Base-by-base conservation (phyloP, 148 eudicot genomes). In the Chenopodium album region DNA sequence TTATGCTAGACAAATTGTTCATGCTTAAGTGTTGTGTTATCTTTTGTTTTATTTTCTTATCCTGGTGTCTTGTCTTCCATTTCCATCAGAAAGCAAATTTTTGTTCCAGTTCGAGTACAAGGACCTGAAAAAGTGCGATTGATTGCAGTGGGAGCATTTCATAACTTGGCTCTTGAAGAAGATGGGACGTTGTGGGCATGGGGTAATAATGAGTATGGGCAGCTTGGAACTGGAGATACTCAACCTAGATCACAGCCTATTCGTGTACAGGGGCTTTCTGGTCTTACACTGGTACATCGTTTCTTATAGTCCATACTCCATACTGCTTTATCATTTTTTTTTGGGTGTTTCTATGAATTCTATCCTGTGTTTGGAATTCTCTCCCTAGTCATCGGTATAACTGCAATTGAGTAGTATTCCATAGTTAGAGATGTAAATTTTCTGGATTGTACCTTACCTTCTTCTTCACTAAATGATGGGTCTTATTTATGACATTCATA, bases 131-230 rank as follows among this genome's bases (percentile, higher is more conserved):
- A 80, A 79, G 97, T 94, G 80, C 89, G 81, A 75, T 75, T 92
- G 74, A 92, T 94, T 88, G 97, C 99, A 46, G 99, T 89, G 52
- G 99, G 99, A 32, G 99, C 99, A 67, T 97, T 97, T 87, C 99
- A 97, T 81, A 97, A 97, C 85, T 86, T 97, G 88, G 98, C 99
- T 63, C 98, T 97, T 74, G 92, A 86, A 76, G 93, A 92, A 86
- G 93, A 94, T 87, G 98, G 98, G 67, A 86, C 86, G 73, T 78
- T 97, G 81, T 90, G 92, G 96, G 95, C 97, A 54, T 97, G 99
- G 99, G 99, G 98, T 17, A 97, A 97, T 83, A 97, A 97, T 84
- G 99, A 97, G 83, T 97, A 97, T 81, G 99, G 99, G 41, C 99
- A 97, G 80, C 93, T 97, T 81, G 99, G 99, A 81, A 97, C 98